Percentiles rank a stretch among this genome's conserved stretches.
phyloP scores from a whole-genome alignment of 1,139 yeast genomes.

The Zygosaccharomyces sapae region DNA sequence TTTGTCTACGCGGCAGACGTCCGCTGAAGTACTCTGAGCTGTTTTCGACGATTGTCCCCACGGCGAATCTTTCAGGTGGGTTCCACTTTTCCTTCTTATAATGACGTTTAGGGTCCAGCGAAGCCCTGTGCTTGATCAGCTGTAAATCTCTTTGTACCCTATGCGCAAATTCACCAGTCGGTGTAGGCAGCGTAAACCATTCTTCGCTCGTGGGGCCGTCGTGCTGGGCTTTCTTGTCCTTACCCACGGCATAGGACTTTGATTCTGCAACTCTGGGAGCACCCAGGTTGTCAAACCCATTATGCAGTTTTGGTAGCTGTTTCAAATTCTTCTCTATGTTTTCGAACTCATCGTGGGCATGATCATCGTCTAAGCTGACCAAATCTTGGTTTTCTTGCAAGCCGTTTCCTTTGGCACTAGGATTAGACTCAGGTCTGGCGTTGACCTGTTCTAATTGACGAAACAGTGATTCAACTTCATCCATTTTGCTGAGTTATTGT shows the following conservation, averaged over 20 bases:
- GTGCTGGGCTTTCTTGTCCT: constrained; percentile 16
- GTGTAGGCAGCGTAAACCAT: constrained; percentile 84
- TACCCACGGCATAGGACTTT: constrained; percentile 1
- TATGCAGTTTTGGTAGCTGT: constrained; percentile 31
- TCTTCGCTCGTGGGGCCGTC: constrained; percentile 31
- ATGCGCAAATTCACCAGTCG: constrained; percentile 60
- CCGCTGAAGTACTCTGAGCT: constrained; percentile 72
- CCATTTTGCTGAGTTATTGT: not conserved
- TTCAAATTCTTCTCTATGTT: constrained; percentile 31
- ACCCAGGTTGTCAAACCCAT: constrained; percentile 29
- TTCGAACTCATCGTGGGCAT: constrained; percentile 24
- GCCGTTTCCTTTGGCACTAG: not conserved
- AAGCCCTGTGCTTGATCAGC: constrained; percentile 79
- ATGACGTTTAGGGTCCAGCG: constrained; percentile 92
- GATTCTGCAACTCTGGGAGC: constrained; percentile 7
- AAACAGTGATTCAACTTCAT: constrained; percentile 10
- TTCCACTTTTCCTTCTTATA: constrained; percentile 85
- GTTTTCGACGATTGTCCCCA: constrained; percentile 85
- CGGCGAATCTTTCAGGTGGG: constrained; percentile 75
- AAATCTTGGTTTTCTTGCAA: constrained; percentile 18
- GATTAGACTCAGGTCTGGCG: not conserved
- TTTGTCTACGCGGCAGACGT: constrained; percentile 64
- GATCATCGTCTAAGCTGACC: constrained; percentile 24
- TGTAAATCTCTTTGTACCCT: constrained; percentile 71
- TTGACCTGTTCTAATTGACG: constrained; percentile 5